Conservation (phyloP, 371 early-diverging fungal species). For the Homolaphlyctis polyrhiza region DNA sequence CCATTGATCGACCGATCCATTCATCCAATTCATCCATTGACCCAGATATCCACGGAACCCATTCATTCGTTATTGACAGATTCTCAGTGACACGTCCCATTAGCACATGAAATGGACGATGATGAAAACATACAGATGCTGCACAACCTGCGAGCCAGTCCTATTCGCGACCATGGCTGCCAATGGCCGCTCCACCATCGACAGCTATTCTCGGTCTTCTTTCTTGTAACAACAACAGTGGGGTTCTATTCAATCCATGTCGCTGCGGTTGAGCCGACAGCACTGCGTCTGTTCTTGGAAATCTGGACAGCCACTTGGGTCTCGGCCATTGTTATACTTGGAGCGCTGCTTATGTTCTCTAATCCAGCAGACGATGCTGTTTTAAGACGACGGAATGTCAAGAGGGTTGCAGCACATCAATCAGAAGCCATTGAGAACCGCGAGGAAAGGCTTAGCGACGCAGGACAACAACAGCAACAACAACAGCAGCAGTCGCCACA, state of each 20-base stretch:
- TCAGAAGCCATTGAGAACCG: neutral
- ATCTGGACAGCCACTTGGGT: neutral
- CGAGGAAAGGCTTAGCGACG: neutral
- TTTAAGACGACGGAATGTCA: neutral
- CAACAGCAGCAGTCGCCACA: neutral
- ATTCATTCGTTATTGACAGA: neutral
- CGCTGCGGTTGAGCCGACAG: neutral
- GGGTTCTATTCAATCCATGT: neutral
- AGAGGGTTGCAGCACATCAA: neutral
- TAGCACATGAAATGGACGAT: neutral
- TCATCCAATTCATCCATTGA: too few species aligned
- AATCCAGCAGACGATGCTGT: neutral
- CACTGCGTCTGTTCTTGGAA: neutral
- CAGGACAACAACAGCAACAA: neutral
- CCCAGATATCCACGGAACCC: neutral
- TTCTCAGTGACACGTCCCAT: neutral
- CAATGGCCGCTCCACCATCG: constrained; percentile 1
- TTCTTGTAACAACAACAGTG: neutral
- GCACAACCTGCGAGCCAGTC: neutral
- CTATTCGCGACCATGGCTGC: neutral
- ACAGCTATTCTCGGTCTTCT: neutral
- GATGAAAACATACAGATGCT: neutral
- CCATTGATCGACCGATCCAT: neutral
- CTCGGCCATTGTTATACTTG: neutral
- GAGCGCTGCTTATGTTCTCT: neutral